These are phyloP conservation scores for Rhizoclosmatium sp. DNA, from an alignment of 192 early-diverging fungal species.

Conservation along the genomic window DNA sequence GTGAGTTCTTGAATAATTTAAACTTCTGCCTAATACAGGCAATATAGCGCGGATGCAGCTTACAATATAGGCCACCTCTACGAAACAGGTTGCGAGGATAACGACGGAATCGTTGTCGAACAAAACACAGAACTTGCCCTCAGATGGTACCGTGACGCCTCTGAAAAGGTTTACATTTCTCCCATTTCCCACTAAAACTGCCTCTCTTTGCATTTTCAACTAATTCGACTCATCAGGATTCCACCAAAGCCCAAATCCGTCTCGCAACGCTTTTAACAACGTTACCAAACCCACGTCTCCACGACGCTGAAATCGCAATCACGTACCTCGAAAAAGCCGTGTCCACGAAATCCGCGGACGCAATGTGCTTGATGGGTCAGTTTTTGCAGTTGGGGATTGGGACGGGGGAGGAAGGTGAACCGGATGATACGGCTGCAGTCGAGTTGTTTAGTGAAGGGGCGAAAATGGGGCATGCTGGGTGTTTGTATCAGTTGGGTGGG, in stretches of 20 bases:
- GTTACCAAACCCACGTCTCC: constrained; percentile 34
- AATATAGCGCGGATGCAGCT: constrained; percentile 51
- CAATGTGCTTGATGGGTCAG: constrained; percentile 58
- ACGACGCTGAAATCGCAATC: constrained; percentile 35
- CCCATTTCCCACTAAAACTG: not conserved
- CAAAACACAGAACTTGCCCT: constrained; percentile 53
- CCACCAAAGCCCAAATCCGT: constrained; percentile 51
- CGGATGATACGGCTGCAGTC: constrained; percentile 33
- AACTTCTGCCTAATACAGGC: not conserved
- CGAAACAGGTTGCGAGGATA: constrained; percentile 56
- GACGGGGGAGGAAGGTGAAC: not conserved
- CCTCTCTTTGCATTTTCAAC: not conserved
- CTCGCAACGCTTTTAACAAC: constrained; percentile 42
- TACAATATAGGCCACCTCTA: constrained; percentile 61
- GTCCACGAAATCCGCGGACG: constrained; percentile 48
- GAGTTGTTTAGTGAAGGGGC: constrained; percentile 50
- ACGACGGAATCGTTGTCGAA: constrained; percentile 43
- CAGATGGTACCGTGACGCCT: constrained; percentile 54
- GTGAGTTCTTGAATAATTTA: constrained; percentile 30
- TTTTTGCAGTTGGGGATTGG: constrained; percentile 51
- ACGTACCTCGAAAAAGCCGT: constrained; percentile 42
- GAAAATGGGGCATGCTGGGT: constrained; percentile 45
- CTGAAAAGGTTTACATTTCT: constrained; percentile 46
- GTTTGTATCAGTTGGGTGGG: constrained; percentile 48
- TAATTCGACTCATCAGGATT: constrained; percentile 35